Base-by-base conservation (phyloP, 441 rosid species). In the Syzygium malaccense region DNA sequence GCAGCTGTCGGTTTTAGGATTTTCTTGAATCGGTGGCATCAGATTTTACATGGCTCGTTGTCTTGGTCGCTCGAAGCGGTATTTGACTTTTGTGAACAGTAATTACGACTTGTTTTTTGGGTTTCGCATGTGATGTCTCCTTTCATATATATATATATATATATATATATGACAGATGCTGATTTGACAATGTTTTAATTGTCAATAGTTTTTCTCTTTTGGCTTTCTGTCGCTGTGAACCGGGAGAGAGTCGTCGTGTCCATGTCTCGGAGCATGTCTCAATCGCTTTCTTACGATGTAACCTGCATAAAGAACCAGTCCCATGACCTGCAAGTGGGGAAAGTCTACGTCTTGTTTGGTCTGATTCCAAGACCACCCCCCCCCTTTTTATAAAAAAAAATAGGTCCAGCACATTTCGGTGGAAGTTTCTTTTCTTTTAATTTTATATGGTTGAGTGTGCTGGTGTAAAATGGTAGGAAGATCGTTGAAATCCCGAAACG, bases 121-220 rank as follows among this genome's bases (percentile, higher is more conserved):
- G 14, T 41, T 75, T 75, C 30, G 4, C 13, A 3, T 78, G 48
- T 33, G 66, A n/a, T 55, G 26, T 41, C 28, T 48, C 30, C 86
- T 79, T 71, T 12, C 64, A 23, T 57, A 55, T 51, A 41, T 68
- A 15, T 57, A 55, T 33, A 45, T 68, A 49, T 57, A 55, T 51
- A 41, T 68, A 15, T 57, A 55, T 33, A 45, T 57, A 49, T 86
- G 53, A 88, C 86, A 58, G 88, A 87, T 54, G 83, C 84, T 87
- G 91, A 92, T 87, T 88, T 89, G 95, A 92, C 92, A 55, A 88
- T 90, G 89, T 85, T 37, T 86, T 90, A 88, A 48, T 87, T 85
- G 83, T 41, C 83, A 41, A 23, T 75, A 41, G 14, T 71, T 49
- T 78, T 89, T 55, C 60, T 33, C 87, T 86, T 84, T 75, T 56